Evolutionary conservation across 163 green algal genomes (phyloP), one percentile per base, ranked within the genome.

Genomic region (Coccomyxa subellipsoidea): DNA sequence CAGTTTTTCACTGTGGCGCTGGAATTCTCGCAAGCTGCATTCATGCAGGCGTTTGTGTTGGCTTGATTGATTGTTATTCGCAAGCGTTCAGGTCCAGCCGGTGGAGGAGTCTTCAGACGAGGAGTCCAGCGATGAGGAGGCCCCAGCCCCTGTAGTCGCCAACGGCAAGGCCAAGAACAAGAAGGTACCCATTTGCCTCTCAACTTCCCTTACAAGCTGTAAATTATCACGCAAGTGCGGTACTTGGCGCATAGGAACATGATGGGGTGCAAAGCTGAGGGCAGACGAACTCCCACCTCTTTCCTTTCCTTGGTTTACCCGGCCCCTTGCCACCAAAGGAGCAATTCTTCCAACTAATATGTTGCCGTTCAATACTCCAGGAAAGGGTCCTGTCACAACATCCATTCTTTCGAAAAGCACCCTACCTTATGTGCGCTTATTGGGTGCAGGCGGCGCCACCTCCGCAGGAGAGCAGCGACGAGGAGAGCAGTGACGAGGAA

Each of bases 401-500:
- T n/a, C n/a, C n/a, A n/a, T n/a, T n/a, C n/a, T n/a, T n/a, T n/a
- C n/a, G n/a, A n/a, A 59, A 59, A 23, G 47, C 47, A 27, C 15
- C 23, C 47, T 59, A 23, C 2, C 23, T 27, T 23, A 27, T 59
- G 23, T 59, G 3, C 15, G 47, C 21, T 59, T 2, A 21, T 6
- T 7, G 21, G 47, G 47, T 12, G 47, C 47, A 59, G 47, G 47
- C 23, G 47, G 47, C 47, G 23, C 5, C 47, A 27, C 47, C 47
- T 27, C 3, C 4, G 47, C 15, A 12, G 23, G 47, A 59, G 47
- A 80, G 70, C 70, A 85, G 82, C 77, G 76, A 83, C 27, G 82
- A 83, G 47, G 82, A 85, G 70, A 78, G 40, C 34, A 80, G 69
- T 66, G 78, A 81, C 38, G 81, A 85, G 6, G 82, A 81, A 31